Percentiles rank a stretch among this genome's conserved stretches.
Conservation (phyloP, 495 filamentous ascomycete genomes). For the Annulohypoxylon moriforme region DNA sequence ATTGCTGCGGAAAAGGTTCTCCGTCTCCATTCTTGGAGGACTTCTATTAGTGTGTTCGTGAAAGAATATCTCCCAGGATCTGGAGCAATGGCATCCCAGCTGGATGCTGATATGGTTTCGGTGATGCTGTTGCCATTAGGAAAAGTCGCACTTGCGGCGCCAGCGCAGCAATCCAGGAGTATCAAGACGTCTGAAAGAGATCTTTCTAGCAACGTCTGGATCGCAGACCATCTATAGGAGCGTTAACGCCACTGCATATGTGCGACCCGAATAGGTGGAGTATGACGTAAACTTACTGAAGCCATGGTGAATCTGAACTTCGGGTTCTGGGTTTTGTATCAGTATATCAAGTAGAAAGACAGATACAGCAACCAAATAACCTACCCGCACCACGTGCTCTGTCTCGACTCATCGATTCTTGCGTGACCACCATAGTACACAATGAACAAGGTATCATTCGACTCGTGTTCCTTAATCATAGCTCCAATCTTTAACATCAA, state of each 20-base stretch:
- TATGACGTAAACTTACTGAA: constrained; percentile 47
- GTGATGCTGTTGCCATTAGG: constrained; percentile 62
- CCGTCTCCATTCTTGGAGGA: constrained; percentile 61
- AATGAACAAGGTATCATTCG: constrained; percentile 60
- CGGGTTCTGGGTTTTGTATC: constrained; percentile 45
- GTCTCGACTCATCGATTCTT: constrained; percentile 61
- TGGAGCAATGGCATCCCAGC: constrained; percentile 64
- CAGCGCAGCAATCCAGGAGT: constrained; percentile 65
- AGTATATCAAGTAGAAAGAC: constrained; percentile 8
- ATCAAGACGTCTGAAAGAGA: constrained; percentile 65
- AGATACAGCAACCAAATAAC: constrained; percentile 30
- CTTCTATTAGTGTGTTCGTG: constrained; percentile 62
- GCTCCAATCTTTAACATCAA: constrained; percentile 61
- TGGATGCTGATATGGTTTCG: constrained; percentile 65
- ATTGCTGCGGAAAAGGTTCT: constrained; percentile 62
- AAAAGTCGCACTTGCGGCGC: constrained; percentile 62
- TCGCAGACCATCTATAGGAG: constrained; percentile 59
- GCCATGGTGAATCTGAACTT: constrained; percentile 55
- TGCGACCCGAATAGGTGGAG: not conserved
- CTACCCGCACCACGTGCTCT: constrained; percentile 65
- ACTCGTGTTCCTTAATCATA: constrained; percentile 63
- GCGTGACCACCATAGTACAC: constrained; percentile 68
- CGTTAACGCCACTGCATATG: constrained; percentile 21
- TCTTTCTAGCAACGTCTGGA: constrained; percentile 64
- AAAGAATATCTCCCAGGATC: constrained; percentile 64